Conservation (phyloP, 768 basidiomycete species). For the Psilocybe azurescens region DNA sequence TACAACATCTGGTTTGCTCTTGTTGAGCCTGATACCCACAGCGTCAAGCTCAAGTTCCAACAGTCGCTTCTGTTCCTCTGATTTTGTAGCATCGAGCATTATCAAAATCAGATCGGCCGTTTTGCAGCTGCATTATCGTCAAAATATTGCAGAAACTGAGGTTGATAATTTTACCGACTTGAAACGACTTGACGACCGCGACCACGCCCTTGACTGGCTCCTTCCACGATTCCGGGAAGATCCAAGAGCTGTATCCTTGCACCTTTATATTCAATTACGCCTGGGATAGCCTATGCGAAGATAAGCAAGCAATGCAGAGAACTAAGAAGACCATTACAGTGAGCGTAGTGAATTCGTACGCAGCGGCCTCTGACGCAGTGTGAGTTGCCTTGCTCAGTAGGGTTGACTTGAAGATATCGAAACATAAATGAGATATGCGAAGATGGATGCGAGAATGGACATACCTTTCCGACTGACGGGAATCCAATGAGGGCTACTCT, state of each 20-base stretch:
- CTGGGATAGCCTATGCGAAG: conserved; percentile 86
- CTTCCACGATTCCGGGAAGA: conserved; percentile 95
- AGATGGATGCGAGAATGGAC: conserved; percentile 9
- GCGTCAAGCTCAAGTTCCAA: conserved; percentile 95
- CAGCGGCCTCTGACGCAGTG: conserved; percentile 86
- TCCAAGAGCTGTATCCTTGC: conserved; percentile 91
- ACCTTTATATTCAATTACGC: conserved; percentile 95
- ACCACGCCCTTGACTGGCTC: conserved; percentile 88
- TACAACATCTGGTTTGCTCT: conserved; percentile 88
- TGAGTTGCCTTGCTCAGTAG: conserved; percentile 91
- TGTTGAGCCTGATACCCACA: conserved; percentile 95
- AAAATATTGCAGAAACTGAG: conserved; percentile 4
- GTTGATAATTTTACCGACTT: conserved; percentile 48
- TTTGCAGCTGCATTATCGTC: conserved; percentile 62
- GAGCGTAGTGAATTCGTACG: conserved; percentile 95
- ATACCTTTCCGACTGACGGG: conserved; percentile 90
- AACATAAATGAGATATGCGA: not conserved
- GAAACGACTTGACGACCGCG: conserved; percentile 96
- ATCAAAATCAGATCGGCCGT: conserved; percentile 93
- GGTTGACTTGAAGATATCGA: conserved; percentile 81
- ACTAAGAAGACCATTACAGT: conserved; percentile 52
- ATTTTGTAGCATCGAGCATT: conserved; percentile 94
- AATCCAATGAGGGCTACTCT: conserved; percentile 93
- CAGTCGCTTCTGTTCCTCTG: conserved; percentile 86
- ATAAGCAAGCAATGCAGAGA: conserved; percentile 7